Base-by-base conservation (phyloP, 495 filamentous ascomycete genomes). In the Penicillium waksmanii region DNA sequence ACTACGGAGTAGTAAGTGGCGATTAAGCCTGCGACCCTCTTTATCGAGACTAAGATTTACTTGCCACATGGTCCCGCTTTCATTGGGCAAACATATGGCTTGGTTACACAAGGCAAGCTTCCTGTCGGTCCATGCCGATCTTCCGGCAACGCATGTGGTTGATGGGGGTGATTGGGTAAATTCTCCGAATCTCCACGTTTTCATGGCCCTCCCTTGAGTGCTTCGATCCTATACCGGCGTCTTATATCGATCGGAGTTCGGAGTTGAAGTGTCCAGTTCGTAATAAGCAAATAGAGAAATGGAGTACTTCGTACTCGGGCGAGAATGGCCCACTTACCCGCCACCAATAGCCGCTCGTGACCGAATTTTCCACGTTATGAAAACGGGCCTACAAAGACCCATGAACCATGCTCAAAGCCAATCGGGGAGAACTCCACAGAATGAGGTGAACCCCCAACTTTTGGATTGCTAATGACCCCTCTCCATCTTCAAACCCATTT, bases 401-500 rank as follows among this genome's bases (percentile, higher is more conserved):
- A 48, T n/a, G 36, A 31, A 61, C 31, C 31, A 33, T 36, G 48
- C 25, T 23, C 9, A 52, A 55, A 49, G 23, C 64, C 64, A 67
- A 64, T 67, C 34, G 55, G 61, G 60, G 36, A 27, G 2, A 57
- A 57, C 63, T 57, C 64, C 21, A 50, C 57, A 38, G 21, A 23
- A 55, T 56, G 57, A 61, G 15, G 54, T 57, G 34, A 52, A 52
- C 53, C 58, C 23, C 21, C 11, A 27, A 48, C 21, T 58, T 63
- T 55, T 13, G 56, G 57, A 65, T 67, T 63, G 58, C 63, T 62
- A 43, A 13, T 17, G 2, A 42, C 55, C 55, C 60, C 58, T 54
- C 54, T 43, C 40, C 13, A 40, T 25, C 23, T 27, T 48, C 7
- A 27, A 27, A 27, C n/a, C n/a, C 21, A 12, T 27, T 48, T 48